Conservation (phyloP, 371 early-diverging fungal species). For the Lichtheimia ornata region DNA sequence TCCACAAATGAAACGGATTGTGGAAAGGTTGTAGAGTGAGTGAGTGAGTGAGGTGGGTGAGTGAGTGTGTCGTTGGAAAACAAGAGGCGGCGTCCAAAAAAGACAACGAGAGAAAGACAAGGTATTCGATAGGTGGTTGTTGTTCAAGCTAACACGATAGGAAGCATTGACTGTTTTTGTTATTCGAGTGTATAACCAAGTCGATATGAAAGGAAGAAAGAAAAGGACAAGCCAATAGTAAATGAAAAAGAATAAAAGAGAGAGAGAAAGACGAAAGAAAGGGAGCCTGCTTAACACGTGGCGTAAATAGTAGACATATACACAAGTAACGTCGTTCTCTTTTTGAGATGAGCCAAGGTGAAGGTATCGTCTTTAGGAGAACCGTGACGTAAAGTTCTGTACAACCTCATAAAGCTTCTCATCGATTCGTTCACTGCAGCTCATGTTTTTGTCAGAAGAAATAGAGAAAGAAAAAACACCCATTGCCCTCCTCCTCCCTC, state of each 20-base stretch:
- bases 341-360: too few relatives aligned
- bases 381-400: too few relatives aligned
- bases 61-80: neutral
- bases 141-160: too few relatives aligned
- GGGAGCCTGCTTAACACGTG: neutral
- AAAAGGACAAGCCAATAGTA: constrained; percentile 5
- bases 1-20: neutral
- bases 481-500: too few relatives aligned
- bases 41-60: neutral
- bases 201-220: constrained; percentile 1
- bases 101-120: neutral
- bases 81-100: constrained; percentile 8
- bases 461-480: too few relatives aligned
- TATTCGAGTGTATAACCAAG: neutral
- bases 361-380: too few relatives aligned
- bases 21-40: neutral
- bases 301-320: neutral
- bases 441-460: too few relatives aligned
- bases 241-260: neutral
- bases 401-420: too few relatives aligned
- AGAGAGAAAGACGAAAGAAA: constrained; percentile 1
- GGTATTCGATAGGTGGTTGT: too few relatives aligned
- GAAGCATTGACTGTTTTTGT: too few relatives aligned
- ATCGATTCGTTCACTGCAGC: too few relatives aligned
- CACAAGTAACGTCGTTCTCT: too few relatives aligned